These are phyloP conservation scores for Gentiana dahurica DNA, from an alignment of 257 asterid genomes.

Conservation along the genomic window DNA sequence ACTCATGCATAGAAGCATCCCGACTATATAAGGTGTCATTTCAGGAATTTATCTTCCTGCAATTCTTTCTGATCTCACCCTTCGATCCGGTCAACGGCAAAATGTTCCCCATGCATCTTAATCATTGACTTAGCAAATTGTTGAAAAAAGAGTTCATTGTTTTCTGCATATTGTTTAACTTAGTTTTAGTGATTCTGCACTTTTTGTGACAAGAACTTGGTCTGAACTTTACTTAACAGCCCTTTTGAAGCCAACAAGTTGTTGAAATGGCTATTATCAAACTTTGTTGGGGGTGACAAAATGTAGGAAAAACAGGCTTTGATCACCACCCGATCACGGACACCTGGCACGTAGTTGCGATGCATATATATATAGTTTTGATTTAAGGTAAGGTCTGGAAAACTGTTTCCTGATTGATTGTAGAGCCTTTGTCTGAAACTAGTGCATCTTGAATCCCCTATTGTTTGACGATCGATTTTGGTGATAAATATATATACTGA, in stretches of 20 bases:
- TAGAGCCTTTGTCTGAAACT: slow-evolving; percentile 90
- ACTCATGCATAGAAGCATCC: too few species aligned
- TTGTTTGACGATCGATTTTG: slow-evolving; percentile 43
- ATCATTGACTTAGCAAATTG: slow-evolving; percentile 78
- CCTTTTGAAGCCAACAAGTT: slow-evolving; percentile 61
- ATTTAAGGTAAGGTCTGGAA: slow-evolving; percentile 49
- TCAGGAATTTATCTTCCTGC: slow-evolving; percentile 55
- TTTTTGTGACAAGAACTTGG: slow-evolving; percentile 59
- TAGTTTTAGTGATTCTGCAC: slow-evolving; percentile 11
- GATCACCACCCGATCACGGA: slow-evolving; percentile 82
- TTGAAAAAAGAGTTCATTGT: slow-evolving; percentile 49
- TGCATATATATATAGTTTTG: slow-evolving; percentile 30
- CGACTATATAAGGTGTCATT: too few species aligned
- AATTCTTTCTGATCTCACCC: slow-evolving; percentile 65
- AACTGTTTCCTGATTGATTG: slow-evolving; percentile 59
- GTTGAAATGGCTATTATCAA: slow-evolving; percentile 76
- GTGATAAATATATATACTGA: too few species aligned
- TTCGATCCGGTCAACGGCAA: slow-evolving; percentile 67
- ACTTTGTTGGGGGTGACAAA: slow-evolving; percentile 40
- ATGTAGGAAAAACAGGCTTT: slow-evolving; percentile 62
- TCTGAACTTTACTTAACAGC: slow-evolving; percentile 48
- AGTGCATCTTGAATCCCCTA: slow-evolving; percentile 65
- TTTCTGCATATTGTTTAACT: slow-evolving; percentile 61
- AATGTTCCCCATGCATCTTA: slow-evolving; percentile 61
- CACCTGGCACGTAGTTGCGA: slow-evolving; percentile 48